Evolutionary conservation across 371 early-diverging fungal genomes (phyloP), one percentile per base, ranked within the genome.

Genomic region (Chytridiales sp.): DNA sequence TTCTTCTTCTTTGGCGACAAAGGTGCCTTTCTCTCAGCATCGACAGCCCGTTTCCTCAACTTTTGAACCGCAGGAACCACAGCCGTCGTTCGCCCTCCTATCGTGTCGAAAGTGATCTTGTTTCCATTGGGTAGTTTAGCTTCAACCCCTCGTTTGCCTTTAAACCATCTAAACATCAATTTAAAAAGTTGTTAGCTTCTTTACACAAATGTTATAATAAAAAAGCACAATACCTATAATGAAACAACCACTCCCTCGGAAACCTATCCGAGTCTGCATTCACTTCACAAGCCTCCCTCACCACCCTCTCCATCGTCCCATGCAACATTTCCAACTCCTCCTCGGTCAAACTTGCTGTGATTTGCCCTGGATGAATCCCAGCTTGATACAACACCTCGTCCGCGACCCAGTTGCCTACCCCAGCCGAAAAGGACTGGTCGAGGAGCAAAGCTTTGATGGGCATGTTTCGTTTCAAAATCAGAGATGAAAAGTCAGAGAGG

Each of bases 331-430:
- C 27, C 1, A 82, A 40, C 55, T 85, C 78, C 6, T 73, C 63
- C 3, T 70, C 65, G 0, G 70, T 72, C 3, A 87, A 62, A 17
- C 77, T 71, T 29, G 79, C 59, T 0, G 84, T 59, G 38, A 67
- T 59, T 43, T 82, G 78, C n/a, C 65, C 73, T n/a, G 87, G 87
- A 59, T 87, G 86, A 1, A 86, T 67, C 31, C 61, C 59, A 11
- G 84, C 74, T 41, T 83, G 83, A 52, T 73, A 86, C 2, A 87
- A 66, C 0, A 85, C 67, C 62, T 72, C 85, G 58, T 87, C 87
- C 0, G 85, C 86, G 15, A 87, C 70, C 85, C 85, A 87, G 59
- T 87, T 87, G 0, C 87, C 87, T 2, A 87, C 77, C 13, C 87
- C 87, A 21, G 86, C 85, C 8, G 77, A 75, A 61, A 87, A 85